Base-by-base conservation (phyloP, 495 filamentous ascomycete species). In the Neurospora intermedia region DNA sequence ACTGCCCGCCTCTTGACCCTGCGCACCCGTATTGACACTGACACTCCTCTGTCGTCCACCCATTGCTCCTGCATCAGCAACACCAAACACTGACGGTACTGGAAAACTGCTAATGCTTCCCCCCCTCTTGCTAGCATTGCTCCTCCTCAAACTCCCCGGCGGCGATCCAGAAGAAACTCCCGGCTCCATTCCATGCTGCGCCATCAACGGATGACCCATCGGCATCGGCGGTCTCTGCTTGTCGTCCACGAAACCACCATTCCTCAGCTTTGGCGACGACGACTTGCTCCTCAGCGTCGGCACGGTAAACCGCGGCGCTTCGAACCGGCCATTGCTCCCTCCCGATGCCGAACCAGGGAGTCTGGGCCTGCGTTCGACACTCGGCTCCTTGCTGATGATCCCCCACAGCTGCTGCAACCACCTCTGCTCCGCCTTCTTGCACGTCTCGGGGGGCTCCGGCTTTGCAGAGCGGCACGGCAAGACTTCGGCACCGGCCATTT, bases 401-500 rank as follows among this genome's bases (percentile, higher is more conserved):
- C 72, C 74, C 77, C 76, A 81, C 13, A 80, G 62, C 18, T 74
- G 66, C 66, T 81, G 76, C 8, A 81, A 39, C 80, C 80, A 81
- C 41, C 76, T 76, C 59, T 78, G 78, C 74, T 81, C 80, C 74
- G 80, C 80, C 69, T 66, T 66, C 27, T 66, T 66, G 54, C 54
- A 35, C 27, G 54, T 66, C 27, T 66, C 54, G 2, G 54, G 27
- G 0, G 54, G 23, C 15, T 79, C 78, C 8, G 78, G 74, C 46
- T 78, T 77, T 74, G 79, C 80, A 69, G 80, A 81, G 4, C 80
- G 78, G 43, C 79, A 76, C 45, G 80, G 80, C 18, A 81, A 70
- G 10, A 81, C 80, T 72, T 81, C 80, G 39, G 80, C 80, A 20
- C 80, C 80, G 23, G 78, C 78, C 80, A 81, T 81, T 69, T 81